Percentiles rank a stretch among this genome's conserved stretches.
Conservation (phyloP, 2,329 filamentous ascomycete genomes). For the Leptoxyphium fumago region DNA sequence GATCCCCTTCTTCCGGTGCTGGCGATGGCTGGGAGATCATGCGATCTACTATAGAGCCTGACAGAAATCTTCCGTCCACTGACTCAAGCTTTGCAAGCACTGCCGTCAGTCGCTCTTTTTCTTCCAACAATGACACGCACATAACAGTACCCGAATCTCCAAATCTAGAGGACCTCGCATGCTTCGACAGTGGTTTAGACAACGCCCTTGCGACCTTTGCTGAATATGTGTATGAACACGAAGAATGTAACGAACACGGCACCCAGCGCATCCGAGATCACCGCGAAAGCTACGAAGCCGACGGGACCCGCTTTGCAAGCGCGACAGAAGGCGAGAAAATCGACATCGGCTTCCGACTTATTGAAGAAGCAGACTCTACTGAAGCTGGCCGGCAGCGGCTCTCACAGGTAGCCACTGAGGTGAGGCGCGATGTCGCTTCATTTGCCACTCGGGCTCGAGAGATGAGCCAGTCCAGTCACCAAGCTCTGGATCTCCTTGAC, state of each 20-base stretch:
- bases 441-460: background rate
- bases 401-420: background rate
- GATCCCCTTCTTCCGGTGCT: constrained; percentile 53
- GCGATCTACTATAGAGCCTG: constrained; percentile 63
- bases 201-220: constrained; percentile 13
- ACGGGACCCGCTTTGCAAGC: constrained; percentile 14
- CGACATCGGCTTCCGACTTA: constrained; percentile 18
- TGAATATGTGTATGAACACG: constrained; percentile 15
- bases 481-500: too few species aligned
- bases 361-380: constrained; percentile 16
- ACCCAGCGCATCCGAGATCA: constrained; percentile 12
- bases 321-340: constrained; percentile 9
- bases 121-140: constrained; percentile 17
- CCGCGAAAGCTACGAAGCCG: constrained; percentile 19
- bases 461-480: background rate
- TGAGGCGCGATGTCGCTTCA: background rate
- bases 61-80: constrained; percentile 64
- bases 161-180: constrained; percentile 32
- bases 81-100: constrained; percentile 70
- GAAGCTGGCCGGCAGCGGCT: constrained; percentile 15
- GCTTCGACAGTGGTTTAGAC: constrained; percentile 14
- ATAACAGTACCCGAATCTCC: constrained; percentile 34
- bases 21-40: constrained; percentile 64
- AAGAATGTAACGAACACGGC: constrained; percentile 12
- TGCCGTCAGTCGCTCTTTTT: constrained; percentile 37